Evolutionary conservation across 208 protist species (phyloP), one percentile per base, ranked within the genome.

Genomic region (Leishmania tropica): DNA sequence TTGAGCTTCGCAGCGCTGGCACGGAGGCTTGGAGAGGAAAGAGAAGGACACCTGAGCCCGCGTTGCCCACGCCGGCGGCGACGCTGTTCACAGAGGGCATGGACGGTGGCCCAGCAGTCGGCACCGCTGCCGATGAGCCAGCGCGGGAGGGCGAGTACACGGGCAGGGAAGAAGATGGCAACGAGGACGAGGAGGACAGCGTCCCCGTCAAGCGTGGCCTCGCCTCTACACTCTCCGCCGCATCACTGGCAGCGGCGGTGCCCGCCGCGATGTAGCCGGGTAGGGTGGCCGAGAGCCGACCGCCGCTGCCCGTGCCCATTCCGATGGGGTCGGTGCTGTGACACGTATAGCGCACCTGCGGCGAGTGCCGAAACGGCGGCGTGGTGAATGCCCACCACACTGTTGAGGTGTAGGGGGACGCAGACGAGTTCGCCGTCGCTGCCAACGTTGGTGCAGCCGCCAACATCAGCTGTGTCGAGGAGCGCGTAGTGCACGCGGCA

Each of bases 91-190:
- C 19, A 21, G 48, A 72, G 31, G 19, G 1, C 28, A 72, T 42
- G 28, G 76, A 17, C 7, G n/a, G 45, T n/a, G 60, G 13, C 15
- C 31, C 11, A 28, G 60, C 31, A 28, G 58, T 53, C 42, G 60
- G 15, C 40, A 45, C 76, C 56, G 42, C 76, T 31, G 56, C n/a
- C 24, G 60, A 80, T 48, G 64, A 53, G 60, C 47, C 76, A n/a
- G 48, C 35, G 28, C 64, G 47, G 11, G 17, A 72, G 6, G 31
- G 60, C 3, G 76, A 73, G 76, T 58, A 19, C 24, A 42, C 19
- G 47, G 76, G 21, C 19, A 54, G 37, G 8, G n/a, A 60, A 1
- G 56, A 54, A 28, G 76, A 71, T 5, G 62, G 28, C 60, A 68
- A 19, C 13, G 75, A 65, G 4, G 56, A 42, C 6, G 45, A 45